Evolutionary conservation across 2,329 filamentous ascomycete species (phyloP).

Genomic region (Fusarium musae): DNA sequence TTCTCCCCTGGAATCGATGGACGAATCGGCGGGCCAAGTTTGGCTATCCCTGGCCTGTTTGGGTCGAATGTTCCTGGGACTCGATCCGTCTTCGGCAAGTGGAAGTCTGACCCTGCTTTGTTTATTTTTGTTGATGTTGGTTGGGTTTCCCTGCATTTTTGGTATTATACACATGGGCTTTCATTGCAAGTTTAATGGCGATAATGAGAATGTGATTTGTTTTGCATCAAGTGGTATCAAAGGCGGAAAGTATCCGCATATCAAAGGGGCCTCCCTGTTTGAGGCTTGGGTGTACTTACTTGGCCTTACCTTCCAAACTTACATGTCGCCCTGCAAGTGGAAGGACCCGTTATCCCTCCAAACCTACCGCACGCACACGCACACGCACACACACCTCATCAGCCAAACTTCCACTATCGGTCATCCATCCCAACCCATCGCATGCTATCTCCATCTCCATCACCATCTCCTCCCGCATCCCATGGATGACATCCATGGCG

Average conservation of each 20-base stretch:
- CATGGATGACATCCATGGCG: conserved; percentile 31
- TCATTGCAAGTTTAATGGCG: neutral
- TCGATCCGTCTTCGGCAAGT: conserved; percentile 34
- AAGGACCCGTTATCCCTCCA: conserved; percentile 9
- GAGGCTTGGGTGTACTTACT: neutral
- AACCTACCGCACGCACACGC: neutral
- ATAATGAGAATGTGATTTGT: neutral
- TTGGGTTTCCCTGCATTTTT: neutral
- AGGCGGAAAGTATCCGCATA: neutral
- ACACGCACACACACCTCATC: neutral
- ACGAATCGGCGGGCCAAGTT: conserved; percentile 30
- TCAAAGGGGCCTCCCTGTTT: neutral
- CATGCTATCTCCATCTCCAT: conserved; percentile 24
- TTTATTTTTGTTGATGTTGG: conserved; percentile 17
- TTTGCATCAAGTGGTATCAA: neutral
- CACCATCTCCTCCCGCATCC: conserved; percentile 28
- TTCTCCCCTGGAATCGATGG: conserved; percentile 35
- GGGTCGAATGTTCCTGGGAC: conserved; percentile 37
- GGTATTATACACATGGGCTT: neutral
- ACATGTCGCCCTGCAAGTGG: neutral
- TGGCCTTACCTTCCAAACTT: neutral
- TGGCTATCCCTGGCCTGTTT: conserved; percentile 38
- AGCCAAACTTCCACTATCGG: conserved; percentile 12
- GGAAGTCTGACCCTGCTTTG: conserved; percentile 20
- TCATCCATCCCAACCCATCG: conserved; percentile 7